Evolutionary conservation across 768 basidiomycete genomes (phyloP), one percentile per base, ranked within the genome.

Genomic region (Amanita subjunquillea): DNA sequence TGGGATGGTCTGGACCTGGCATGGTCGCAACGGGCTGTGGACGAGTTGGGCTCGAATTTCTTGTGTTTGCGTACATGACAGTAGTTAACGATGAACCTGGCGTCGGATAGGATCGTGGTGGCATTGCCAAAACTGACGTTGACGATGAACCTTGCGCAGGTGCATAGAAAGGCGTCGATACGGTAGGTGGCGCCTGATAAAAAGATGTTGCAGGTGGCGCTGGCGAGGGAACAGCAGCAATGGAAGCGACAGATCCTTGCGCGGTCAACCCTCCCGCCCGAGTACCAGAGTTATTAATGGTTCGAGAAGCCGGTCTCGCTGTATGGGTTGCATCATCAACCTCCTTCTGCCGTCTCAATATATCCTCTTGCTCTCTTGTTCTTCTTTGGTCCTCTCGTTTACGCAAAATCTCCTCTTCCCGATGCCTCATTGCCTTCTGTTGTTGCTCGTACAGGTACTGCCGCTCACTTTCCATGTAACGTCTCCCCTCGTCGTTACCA

Each of bases 321-420:
- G 67, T 65, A 37, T 71, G 72, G 34, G 77, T 77, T 29, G 72
- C 72, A 12, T 72, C 67, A 12, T 82, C 77, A 6, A 79, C 76
- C 59, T 84, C 83, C 46, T 75, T 76, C 59, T 85, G 84, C 47
- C 84, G 69, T 40, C 69, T 70, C 6, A 70, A 53, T 53, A 85
- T 80, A 0, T 74, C 80, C 8, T 80, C 79, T 51, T 82, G 77
- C 53, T 83, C 79, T 47, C 70, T 69, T 51, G 66, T 70, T 51
- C 75, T 67, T 57, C 72, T 72, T 54, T 23, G 22, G 23, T 72
- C 67, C 54, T 57, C 57, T 22, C 64, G 61, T 41, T 64, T 64
- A 40, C 66, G 63, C 22, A 63, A 63, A 3, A 73, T 74, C 45
- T 78, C 77, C 54, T 77, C 74, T 55, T 77, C 74, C n/a, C 72